phyloP scores from a whole-genome alignment of 1,139 yeast species.

The Chernovozyma aurita region DNA sequence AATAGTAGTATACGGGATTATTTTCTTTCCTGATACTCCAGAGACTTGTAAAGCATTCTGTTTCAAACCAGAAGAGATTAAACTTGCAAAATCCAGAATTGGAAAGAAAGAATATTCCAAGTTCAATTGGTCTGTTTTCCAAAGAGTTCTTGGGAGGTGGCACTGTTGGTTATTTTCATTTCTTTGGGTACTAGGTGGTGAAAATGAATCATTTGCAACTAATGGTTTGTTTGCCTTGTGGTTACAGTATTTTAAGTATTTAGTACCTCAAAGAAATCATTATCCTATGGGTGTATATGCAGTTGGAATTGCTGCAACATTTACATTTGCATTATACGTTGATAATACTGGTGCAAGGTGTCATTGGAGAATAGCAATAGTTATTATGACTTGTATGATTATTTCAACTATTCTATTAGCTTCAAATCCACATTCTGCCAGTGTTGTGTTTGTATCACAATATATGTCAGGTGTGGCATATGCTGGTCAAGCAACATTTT shows the following conservation, averaged over 20 bases:
- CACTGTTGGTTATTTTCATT: slow-evolving; percentile 55
- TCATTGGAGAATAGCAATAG: slow-evolving; percentile 47
- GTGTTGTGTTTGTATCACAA: slow-evolving; percentile 48
- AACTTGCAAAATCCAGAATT: slow-evolving; percentile 32
- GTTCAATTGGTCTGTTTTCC: slow-evolving; percentile 40
- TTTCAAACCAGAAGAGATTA: slow-evolving; percentile 33
- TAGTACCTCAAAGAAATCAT: slow-evolving; percentile 46
- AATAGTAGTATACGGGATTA: slow-evolving; percentile 48
- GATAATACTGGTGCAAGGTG: slow-evolving; percentile 45
- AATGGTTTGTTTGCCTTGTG: slow-evolving; percentile 52
- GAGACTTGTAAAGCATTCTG: slow-evolving; percentile 27
- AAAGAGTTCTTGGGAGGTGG: slow-evolving; percentile 51
- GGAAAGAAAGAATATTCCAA: slow-evolving; percentile 32
- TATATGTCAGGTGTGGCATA: slow-evolving; percentile 50
- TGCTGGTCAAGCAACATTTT: slow-evolving; percentile 56
- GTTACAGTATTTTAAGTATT: slow-evolving; percentile 39
- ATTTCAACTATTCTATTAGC: slow-evolving; percentile 41
- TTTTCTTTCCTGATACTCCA: slow-evolving; percentile 59
- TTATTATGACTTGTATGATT: slow-evolving; percentile 36
- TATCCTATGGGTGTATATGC: slow-evolving; percentile 57
- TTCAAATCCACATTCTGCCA: slow-evolving; percentile 26
- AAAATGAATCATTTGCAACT: slow-evolving; percentile 50
- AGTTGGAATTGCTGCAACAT: slow-evolving; percentile 47
- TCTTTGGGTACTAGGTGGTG: slow-evolving; percentile 59
- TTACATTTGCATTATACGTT: slow-evolving; percentile 43